Percentiles rank a stretch among this genome's conserved stretches.
phyloP scores from a whole-genome alignment of 2,329 filamentous ascomycete species.

The Colletotrichum aenigma region DNA sequence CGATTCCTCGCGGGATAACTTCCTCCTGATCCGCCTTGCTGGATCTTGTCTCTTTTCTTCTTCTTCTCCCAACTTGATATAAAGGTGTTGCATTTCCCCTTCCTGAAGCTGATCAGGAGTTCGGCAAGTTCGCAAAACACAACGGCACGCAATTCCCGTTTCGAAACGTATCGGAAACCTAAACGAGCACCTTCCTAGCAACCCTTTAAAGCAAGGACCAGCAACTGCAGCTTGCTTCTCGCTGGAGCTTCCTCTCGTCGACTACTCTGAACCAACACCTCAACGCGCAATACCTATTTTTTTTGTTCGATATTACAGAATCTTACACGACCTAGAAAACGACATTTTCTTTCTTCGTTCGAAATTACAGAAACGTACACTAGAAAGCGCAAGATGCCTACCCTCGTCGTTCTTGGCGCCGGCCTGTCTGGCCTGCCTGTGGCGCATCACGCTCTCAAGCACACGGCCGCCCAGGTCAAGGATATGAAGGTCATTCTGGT shows the following conservation, averaged over 20 bases:
- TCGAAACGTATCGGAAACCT: constrained; percentile 7
- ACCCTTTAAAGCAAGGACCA: not conserved
- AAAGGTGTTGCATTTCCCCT: not conserved
- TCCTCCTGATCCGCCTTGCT: not conserved
- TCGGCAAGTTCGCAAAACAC: not conserved
- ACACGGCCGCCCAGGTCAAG: constrained; percentile 43
- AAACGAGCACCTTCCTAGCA: not conserved
- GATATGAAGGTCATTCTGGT: constrained; percentile 57
- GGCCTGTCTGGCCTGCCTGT: constrained; percentile 55
- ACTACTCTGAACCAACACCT: not conserved
- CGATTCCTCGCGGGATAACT: not conserved
- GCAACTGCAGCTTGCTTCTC: not conserved
- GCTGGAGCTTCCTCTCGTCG: not conserved
- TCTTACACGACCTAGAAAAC: not conserved
- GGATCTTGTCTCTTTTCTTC: not conserved
- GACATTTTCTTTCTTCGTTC: not conserved
- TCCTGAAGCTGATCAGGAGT: not conserved
- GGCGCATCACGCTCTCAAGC: constrained; percentile 56
- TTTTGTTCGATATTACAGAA: rapidly evolving
- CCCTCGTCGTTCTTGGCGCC: constrained; percentile 57
- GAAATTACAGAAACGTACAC: too few species aligned
- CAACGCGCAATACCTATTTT: not conserved
- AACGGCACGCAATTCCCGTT: not conserved
- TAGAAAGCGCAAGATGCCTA: constrained; percentile 47
- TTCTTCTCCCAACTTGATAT: not conserved